Evolutionary conservation across 2,329 filamentous ascomycete species (phyloP).

Genomic region (Dothideomycetes sp.): DNA sequence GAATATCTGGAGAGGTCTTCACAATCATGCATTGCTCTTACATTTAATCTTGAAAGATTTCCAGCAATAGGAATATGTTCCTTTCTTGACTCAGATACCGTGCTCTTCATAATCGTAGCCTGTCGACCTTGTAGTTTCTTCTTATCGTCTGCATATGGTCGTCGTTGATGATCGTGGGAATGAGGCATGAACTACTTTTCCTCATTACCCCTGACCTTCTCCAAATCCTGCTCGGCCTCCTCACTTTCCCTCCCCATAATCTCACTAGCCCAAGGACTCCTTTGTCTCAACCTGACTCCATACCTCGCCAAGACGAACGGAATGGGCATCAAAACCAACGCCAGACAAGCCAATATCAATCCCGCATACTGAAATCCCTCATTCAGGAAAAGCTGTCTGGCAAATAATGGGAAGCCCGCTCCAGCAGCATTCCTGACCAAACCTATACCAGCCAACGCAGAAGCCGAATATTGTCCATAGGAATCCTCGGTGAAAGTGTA

Average conservation of each 20-base stretch:
- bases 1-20: too few relatives aligned
- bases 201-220: too few relatives aligned
- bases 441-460: conserved; percentile 34
- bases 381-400: conserved; percentile 23
- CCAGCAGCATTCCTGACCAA: conserved; percentile 30
- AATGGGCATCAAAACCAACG: conserved; percentile 20
- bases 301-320: conserved; percentile 26
- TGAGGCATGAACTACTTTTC: too few relatives aligned
- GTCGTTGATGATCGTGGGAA: too few relatives aligned
- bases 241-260: conserved; percentile 28
- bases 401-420: conserved; percentile 28
- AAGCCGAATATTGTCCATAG: conserved; percentile 33
- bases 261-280: conserved; percentile 32
- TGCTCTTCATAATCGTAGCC: too few relatives aligned
- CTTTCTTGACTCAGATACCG: too few relatives aligned
- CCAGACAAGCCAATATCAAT: conserved; percentile 24
- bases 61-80: too few relatives aligned
- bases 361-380: conserved; percentile 26
- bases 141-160: too few relatives aligned
- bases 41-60: too few relatives aligned
- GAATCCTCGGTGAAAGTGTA: conserved; percentile 31
- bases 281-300: conserved; percentile 27
- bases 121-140: too few relatives aligned
- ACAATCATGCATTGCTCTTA: too few relatives aligned
- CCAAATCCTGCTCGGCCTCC: not conserved